Conservation (phyloP, 148 eudicot species). For the Chenopodium suecicum region DNA sequence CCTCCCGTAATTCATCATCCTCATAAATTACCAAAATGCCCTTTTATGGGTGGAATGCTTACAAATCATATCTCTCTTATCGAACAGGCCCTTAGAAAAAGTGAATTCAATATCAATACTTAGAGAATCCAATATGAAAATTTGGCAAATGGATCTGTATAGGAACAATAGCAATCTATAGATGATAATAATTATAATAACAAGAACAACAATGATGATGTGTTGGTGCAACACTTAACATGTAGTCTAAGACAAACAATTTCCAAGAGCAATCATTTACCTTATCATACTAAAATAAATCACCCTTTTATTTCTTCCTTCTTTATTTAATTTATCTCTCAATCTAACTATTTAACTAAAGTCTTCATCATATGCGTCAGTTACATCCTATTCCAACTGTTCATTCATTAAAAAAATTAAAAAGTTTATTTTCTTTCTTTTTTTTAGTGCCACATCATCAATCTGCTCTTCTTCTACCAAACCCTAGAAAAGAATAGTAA, state of each 20-base stretch:
- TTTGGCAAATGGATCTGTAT: neutral
- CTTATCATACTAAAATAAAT: conserved; percentile 16
- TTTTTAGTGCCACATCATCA: conserved; percentile 3
- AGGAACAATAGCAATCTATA: conserved; percentile 1
- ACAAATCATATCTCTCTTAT: no score
- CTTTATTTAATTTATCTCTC: neutral
- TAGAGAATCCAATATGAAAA: no score
- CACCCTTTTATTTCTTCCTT: neutral
- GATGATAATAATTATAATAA: neutral
- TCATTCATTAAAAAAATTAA: neutral
- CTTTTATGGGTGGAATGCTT: no score
- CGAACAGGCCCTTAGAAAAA: no score
- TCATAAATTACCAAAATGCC: no score
- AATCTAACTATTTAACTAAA: neutral
- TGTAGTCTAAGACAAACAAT: conserved; percentile 44
- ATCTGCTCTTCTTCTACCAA: conserved; percentile 18
- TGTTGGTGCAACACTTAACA: conserved; percentile 32
- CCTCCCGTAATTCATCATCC: no score
- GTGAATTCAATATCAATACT: no score
- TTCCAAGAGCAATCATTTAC: conserved; percentile 19
- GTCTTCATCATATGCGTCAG: conserved; percentile 21
- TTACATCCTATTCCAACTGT: conserved; percentile 21
- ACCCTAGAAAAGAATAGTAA: neutral
- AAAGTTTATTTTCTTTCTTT: neutral
- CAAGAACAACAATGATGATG: conserved; percentile 25